phyloP scores from a whole-genome alignment of 108 stramenopile genomes.

The Pseudonitzschia multiseries region DNA sequence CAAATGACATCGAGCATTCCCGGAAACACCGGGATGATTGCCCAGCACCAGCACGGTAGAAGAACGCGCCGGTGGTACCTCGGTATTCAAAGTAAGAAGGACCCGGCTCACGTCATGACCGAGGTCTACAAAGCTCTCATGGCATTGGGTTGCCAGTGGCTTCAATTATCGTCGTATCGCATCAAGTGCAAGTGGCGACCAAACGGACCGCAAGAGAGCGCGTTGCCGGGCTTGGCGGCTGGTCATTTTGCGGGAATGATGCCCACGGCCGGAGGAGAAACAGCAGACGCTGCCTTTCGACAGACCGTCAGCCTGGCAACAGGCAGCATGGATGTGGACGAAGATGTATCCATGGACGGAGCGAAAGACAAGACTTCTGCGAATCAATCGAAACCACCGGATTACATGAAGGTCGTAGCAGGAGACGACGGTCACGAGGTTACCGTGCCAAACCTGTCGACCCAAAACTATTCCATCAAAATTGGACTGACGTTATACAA shows the following conservation, averaged over 20 bases:
- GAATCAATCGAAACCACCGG: slow-evolving; percentile 1
- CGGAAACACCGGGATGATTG: slow-evolving; percentile 90
- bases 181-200: slow-evolving; percentile 97
- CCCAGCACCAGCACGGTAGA: slow-evolving; percentile 86
- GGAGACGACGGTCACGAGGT: slow-evolving; percentile 57
- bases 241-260: slow-evolving; percentile 24
- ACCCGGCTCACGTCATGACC: slow-evolving; percentile 99
- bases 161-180: slow-evolving; percentile 88
- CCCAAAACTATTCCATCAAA: slow-evolving; percentile 86
- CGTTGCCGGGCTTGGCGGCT: background rate
- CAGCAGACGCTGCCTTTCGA: slow-evolving; percentile 62
- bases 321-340: slow-evolving; percentile 29
- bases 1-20: slow-evolving; percentile 91
- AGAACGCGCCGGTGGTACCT: slow-evolving; percentile 96
- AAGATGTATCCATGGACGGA: slow-evolving; percentile 33
- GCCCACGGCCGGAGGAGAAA: slow-evolving; percentile 66
- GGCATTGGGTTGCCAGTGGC: slow-evolving; percentile 95
- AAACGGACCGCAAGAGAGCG: slow-evolving; percentile 33
- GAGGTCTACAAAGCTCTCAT: slow-evolving; percentile 98
- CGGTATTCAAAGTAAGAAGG: slow-evolving; percentile 98
- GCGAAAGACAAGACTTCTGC: slow-evolving; percentile 22
- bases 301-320: background rate
- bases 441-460: slow-evolving; percentile 77
- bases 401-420: slow-evolving; percentile 67
- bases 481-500: slow-evolving; percentile 96